A percentile compares a stretch with the other conserved stretches of the same genome.
Evolutionary conservation across 345 rosid genomes (phyloP).

Genomic region (Fremontodendron californicum): DNA sequence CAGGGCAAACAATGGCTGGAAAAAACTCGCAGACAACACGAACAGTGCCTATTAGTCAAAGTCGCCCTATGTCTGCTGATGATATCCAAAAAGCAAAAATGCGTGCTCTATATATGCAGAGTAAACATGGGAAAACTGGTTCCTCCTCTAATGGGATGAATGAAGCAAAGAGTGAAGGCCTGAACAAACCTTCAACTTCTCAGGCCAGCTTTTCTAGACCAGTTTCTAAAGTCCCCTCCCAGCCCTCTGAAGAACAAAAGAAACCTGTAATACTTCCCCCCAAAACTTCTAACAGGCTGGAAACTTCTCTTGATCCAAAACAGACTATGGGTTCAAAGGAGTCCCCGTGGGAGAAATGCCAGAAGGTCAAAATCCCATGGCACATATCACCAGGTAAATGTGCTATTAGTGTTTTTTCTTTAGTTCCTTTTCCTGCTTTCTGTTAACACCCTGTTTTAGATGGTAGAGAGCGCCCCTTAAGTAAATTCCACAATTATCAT

Average conservation of each 20-base stretch:
- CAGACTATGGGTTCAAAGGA: constrained; percentile 42
- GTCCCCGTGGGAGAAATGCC: constrained; percentile 41
- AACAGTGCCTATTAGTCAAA: constrained; percentile 47
- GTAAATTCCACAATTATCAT: constrained; percentile 10
- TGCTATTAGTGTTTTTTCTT: constrained; percentile 24
- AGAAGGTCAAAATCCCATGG: constrained; percentile 64
- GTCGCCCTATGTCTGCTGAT: constrained; percentile 98
- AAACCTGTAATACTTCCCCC: constrained; percentile 23
- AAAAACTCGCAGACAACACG: constrained; percentile 63
- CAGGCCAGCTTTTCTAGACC: constrained; percentile 25
- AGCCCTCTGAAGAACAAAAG: constrained; percentile 44
- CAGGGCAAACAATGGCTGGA: constrained; percentile 76
- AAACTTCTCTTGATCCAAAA: constrained; percentile 26
- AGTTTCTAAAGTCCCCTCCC: constrained; percentile 27
- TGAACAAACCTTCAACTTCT: constrained; percentile 34
- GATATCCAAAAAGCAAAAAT: constrained; percentile 97
- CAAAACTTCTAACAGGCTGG: constrained; percentile 20
- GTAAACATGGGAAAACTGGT: constrained; percentile 60
- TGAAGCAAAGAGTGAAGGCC: constrained; percentile 39
- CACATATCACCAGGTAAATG: constrained; percentile 74
- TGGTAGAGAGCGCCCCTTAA: not conserved
- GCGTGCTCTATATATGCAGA: constrained; percentile 82
- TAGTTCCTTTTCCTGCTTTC: constrained; percentile 15
- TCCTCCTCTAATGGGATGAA: constrained; percentile 41
- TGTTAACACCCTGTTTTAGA: constrained; percentile 11